Evolutionary conservation across 495 filamentous ascomycete genomes (phyloP).

Genomic region (Penicillium diatomitis): DNA sequence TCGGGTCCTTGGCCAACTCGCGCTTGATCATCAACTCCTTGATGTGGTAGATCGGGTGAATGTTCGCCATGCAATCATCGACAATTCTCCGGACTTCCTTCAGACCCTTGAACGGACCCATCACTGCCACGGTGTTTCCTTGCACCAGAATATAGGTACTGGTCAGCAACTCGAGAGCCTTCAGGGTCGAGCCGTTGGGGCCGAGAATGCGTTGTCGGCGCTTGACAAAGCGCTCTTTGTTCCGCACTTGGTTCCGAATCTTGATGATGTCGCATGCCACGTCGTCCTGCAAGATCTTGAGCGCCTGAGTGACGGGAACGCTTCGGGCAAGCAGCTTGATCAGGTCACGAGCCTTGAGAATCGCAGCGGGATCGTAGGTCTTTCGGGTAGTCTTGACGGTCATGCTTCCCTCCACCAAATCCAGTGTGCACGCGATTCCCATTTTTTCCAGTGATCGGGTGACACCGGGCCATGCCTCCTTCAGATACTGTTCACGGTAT

Average conservation of each 20-base stretch:
- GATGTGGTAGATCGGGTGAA: constrained; percentile 88
- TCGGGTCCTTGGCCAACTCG: constrained; percentile 92
- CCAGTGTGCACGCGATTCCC: constrained; percentile 78
- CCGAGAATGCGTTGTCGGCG: constrained; percentile 86
- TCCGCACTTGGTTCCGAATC: constrained; percentile 78
- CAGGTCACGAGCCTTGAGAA: constrained; percentile 88
- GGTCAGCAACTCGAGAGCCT: constrained; percentile 92
- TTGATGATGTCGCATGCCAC: constrained; percentile 91
- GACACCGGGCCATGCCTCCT: constrained; percentile 78
- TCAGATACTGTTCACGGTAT: constrained; percentile 91
- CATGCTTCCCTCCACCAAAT: constrained; percentile 95
- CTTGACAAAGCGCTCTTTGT: constrained; percentile 97
- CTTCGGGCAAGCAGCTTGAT: constrained; percentile 88
- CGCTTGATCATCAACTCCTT: constrained; percentile 99
- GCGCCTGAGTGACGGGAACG: constrained; percentile 77
- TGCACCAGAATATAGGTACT: constrained; percentile 91
- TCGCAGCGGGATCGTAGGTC: constrained; percentile 88
- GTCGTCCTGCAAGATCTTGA: constrained; percentile 90
- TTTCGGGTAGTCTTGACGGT: constrained; percentile 90
- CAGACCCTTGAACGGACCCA: constrained; percentile 85
- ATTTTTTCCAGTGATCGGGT: constrained; percentile 74
- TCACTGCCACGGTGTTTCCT: constrained; percentile 87
- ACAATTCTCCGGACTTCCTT: constrained; percentile 88
- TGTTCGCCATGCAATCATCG: constrained; percentile 94
- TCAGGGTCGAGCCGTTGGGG: constrained; percentile 74